Evolutionary conservation across 768 basidiomycete species (phyloP), one percentile per base, ranked within the genome.

Genomic region (Postia placenta): DNA sequence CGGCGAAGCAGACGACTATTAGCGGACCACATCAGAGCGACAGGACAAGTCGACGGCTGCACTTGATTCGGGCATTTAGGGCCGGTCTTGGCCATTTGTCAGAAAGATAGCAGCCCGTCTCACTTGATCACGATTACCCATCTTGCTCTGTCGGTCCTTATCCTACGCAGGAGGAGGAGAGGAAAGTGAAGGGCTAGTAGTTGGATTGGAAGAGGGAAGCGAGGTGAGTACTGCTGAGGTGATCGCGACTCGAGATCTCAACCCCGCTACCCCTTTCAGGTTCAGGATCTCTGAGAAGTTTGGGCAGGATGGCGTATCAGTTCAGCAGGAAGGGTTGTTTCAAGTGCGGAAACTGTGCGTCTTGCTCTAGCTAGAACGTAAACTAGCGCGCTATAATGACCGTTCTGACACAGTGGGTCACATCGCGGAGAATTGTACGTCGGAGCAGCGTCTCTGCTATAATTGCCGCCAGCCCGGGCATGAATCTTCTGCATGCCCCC

Each of bases 391-490:
- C n/a, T 20, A 20, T 22, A 36, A n/a, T 28, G 24, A 7, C 14
- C 9, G 6, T 9, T 19, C 23, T 28, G 35, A 26, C 48, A 11
- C 58, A 93, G 92, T 93, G 64, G 92, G 92, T 42, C 92, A 95
- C 67, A 88, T 94, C 61, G 92, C 92, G 60, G 90, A 92, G 74
- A 87, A 85, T 60, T 95, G 92, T 65, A 78, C 89, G 40, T 89
- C 88, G 55, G 87, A 87, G 60, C 81, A 88, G 65, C 81, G 90
- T 59, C 79, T 95, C 51, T 95, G 92, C 71, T 95, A 92, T 72
- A 95, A 94, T 65, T 95, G 92, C 67, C 83, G 89, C 56, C 87
- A 92, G 64, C 87, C 91, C n/a, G 92, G 92, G 35, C 92, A 94
- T 59, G 92, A 94, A 67, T 91, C 87, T 17, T 84, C 87, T 48